Conservation (phyloP, 805 yeast genomes). For the Nematodospora valgi region DNA sequence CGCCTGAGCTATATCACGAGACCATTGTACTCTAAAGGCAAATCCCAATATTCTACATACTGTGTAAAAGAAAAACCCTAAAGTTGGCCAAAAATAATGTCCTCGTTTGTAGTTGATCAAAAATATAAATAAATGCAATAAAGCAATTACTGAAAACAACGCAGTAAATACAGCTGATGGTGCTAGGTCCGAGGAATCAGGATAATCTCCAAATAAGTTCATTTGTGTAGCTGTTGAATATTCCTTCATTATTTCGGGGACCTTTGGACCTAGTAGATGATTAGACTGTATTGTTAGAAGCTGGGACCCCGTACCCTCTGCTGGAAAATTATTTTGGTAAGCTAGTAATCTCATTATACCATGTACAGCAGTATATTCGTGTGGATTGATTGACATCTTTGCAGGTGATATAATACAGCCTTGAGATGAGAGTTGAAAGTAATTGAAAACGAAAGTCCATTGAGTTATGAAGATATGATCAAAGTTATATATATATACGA, state of each 20-base stretch:
- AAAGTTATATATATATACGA: too few relatives aligned
- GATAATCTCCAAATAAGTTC: constrained; percentile 62
- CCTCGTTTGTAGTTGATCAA: constrained; percentile 47
- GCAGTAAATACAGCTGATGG: constrained; percentile 60
- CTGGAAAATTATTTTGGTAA: constrained; percentile 28
- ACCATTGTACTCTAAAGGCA: constrained; percentile 58
- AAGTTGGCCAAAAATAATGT: constrained; percentile 55
- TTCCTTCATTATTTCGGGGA: constrained; percentile 40
- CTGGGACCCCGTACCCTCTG: constrained; percentile 29
- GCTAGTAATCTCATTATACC: constrained; percentile 28
- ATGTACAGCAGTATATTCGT: constrained; percentile 20
- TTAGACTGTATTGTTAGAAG: constrained; percentile 25
- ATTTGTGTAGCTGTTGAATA: constrained; percentile 40
- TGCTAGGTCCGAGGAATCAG: constrained; percentile 48
- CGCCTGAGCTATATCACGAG: constrained; percentile 44
- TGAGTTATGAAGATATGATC: too few relatives aligned
- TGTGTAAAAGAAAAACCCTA: constrained; percentile 54
- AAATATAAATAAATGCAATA: constrained; percentile 48
- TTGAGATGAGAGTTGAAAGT: too few relatives aligned
- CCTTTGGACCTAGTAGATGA: constrained; percentile 27
- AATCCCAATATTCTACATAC: constrained; percentile 56
- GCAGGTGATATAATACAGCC: too few relatives aligned
- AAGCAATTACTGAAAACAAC: constrained; percentile 45
- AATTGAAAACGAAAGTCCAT: too few relatives aligned
- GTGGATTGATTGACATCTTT: neutral